Evolutionary conservation across 805 yeast genomes (phyloP).

Genomic region (Henningerozyma blattae): DNA sequence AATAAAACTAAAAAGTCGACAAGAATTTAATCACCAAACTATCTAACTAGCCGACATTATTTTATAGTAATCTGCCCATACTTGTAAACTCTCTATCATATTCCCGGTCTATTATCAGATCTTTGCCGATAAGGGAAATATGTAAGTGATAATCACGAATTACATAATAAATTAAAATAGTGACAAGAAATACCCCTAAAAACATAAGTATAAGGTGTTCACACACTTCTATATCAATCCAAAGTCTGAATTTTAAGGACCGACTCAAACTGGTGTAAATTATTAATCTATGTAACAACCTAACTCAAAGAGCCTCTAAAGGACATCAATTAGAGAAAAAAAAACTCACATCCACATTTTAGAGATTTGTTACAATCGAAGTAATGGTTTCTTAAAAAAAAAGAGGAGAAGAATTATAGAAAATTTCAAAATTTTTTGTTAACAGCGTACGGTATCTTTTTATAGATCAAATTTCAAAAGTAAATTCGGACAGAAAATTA

Average conservation of each 20-base stretch:
- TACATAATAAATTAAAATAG: background rate
- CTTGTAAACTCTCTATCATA: background rate
- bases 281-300: conserved; percentile 7
- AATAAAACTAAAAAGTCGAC: background rate
- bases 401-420: background rate
- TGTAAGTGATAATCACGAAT: background rate
- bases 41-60: background rate
- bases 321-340: background rate
- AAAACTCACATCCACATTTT: background rate
- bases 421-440: too few relatives aligned
- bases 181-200: background rate
- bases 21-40: background rate
- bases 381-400: background rate
- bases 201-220: conserved; percentile 6
- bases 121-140: background rate
- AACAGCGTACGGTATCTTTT: too few relatives aligned
- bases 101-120: background rate
- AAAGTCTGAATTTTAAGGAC: conserved; percentile 10
- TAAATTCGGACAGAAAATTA: too few relatives aligned
- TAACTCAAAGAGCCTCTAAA: background rate
- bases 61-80: background rate
- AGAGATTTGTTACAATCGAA: background rate
- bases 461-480: too few relatives aligned
- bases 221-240: conserved; percentile 25
- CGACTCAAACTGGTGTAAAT: conserved; percentile 21